Percentiles rank a stretch among this genome's conserved stretches.
These are phyloP conservation scores for Dalechampia spathulata DNA, from an alignment of 441 rosid genomes.

Conservation along the genomic window DNA sequence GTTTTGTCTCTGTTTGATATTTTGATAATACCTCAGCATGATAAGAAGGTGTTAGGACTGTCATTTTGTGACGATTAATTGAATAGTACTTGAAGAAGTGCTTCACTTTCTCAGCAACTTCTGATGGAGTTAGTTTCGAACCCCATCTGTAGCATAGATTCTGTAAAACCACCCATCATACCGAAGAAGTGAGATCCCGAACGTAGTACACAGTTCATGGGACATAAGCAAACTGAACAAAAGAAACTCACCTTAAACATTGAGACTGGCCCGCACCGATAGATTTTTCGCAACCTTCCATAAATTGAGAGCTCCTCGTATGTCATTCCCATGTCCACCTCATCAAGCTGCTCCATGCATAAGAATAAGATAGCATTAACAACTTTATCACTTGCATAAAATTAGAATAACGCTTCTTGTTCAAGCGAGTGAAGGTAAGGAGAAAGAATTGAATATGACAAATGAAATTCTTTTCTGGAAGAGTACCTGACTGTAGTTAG, in stretches of 20 bases:
- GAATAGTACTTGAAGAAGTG: constrained; percentile 94
- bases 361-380: not conserved
- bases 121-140: constrained; percentile 44
- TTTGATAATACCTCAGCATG: constrained; percentile 76
- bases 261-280: constrained; percentile 91
- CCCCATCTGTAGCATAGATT: constrained; percentile 97
- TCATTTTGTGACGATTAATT: constrained; percentile 94
- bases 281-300: constrained; percentile 83
- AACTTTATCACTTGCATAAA: not conserved
- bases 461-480: not conserved
- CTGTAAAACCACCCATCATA: constrained; percentile 29
- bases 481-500: constrained; percentile 78
- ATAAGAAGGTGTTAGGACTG: constrained; percentile 84
- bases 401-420: not conserved
- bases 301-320: constrained; percentile 93
- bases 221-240: not conserved
- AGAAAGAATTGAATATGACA: not conserved
- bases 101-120: constrained; percentile 72
- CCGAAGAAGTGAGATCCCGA: constrained; percentile 1
- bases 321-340: constrained; percentile 99
- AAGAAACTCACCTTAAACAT: constrained; percentile 71
- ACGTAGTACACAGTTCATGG: not conserved
- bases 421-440: not conserved
- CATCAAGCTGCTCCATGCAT: constrained; percentile 70
- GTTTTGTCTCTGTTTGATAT: constrained; percentile 40